Evolutionary conservation across 192 early-diverging fungal genomes (phyloP).

Genomic region (Backusella tarrabulga): DNA sequence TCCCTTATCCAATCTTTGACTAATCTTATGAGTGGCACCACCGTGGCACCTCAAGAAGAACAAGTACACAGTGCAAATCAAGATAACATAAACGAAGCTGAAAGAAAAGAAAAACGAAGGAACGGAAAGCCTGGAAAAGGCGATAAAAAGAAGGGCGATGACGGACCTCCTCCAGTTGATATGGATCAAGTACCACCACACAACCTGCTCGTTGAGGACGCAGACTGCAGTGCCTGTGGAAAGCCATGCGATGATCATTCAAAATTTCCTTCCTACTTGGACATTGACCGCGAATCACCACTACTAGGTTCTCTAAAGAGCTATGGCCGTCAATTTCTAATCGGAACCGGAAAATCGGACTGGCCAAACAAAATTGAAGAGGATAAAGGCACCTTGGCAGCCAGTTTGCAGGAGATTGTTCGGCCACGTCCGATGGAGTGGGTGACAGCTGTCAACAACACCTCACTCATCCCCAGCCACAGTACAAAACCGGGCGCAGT

Average conservation of each 20-base stretch:
- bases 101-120: neutral
- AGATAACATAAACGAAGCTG: neutral
- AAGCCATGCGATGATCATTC: slow-evolving; percentile 48
- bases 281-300: slow-evolving; percentile 42
- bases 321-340: slow-evolving; percentile 54
- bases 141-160: neutral
- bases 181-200: slow-evolving; percentile 32
- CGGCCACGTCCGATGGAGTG: neutral
- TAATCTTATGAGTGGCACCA: neutral
- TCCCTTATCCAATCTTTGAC: neutral
- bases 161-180: neutral
- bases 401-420: slow-evolving; percentile 24
- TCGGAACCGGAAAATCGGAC: slow-evolving; percentile 50
- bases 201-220: slow-evolving; percentile 17
- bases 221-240: slow-evolving; percentile 41
- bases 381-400: slow-evolving; percentile 42
- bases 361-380: slow-evolving; percentile 52
- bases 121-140: neutral
- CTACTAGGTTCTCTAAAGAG: slow-evolving; percentile 49
- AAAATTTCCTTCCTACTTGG: slow-evolving; percentile 50
- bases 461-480: slow-evolving; percentile 23
- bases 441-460: slow-evolving; percentile 49
- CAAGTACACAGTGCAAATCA: neutral
- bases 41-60: neutral
- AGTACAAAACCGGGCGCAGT: slow-evolving; percentile 33